Evolutionary conservation across 495 filamentous ascomycete genomes (phyloP).

Genomic region (Hamigera avellanea): DNA sequence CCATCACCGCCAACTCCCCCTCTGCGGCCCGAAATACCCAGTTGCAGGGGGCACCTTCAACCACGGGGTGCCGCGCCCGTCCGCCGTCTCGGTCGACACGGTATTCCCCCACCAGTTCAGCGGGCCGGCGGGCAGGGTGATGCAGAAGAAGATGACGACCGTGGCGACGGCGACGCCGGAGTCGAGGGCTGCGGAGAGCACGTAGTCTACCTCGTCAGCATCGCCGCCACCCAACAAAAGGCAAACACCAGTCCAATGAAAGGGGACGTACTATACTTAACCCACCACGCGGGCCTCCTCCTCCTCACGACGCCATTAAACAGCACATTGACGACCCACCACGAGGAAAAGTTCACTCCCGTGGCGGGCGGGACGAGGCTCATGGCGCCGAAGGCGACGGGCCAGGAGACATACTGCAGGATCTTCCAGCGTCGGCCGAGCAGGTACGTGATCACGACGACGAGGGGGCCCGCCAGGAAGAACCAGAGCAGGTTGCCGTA

Average conservation of each 20-base stretch:
- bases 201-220: slow-evolving; percentile 46
- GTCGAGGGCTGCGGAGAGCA: slow-evolving; percentile 49
- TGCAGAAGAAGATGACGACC: slow-evolving; percentile 55
- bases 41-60: slow-evolving; percentile 19
- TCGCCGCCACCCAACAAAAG: slow-evolving; percentile 55
- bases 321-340: slow-evolving; percentile 47
- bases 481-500: slow-evolving; percentile 37
- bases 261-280: slow-evolving; percentile 62
- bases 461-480: slow-evolving; percentile 47
- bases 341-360: slow-evolving; percentile 40
- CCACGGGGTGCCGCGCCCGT: slow-evolving; percentile 33
- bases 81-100: slow-evolving; percentile 33
- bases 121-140: slow-evolving; percentile 49
- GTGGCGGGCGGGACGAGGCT: slow-evolving; percentile 39
- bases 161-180: slow-evolving; percentile 51
- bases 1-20: slow-evolving; percentile 33
- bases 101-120: slow-evolving; percentile 62
- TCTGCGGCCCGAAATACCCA: slow-evolving; percentile 52
- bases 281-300: slow-evolving; percentile 59
- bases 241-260: slow-evolving; percentile 60
- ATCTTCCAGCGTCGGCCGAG: slow-evolving; percentile 40
- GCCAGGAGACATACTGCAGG: slow-evolving; percentile 35
- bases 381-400: slow-evolving; percentile 37
- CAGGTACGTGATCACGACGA: slow-evolving; percentile 45
- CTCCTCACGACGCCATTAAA: slow-evolving; percentile 58